These are phyloP conservation scores for Cryptosporidium xiaoi DNA, from an alignment of 169 alveolate species.

Conservation along the genomic window DNA sequence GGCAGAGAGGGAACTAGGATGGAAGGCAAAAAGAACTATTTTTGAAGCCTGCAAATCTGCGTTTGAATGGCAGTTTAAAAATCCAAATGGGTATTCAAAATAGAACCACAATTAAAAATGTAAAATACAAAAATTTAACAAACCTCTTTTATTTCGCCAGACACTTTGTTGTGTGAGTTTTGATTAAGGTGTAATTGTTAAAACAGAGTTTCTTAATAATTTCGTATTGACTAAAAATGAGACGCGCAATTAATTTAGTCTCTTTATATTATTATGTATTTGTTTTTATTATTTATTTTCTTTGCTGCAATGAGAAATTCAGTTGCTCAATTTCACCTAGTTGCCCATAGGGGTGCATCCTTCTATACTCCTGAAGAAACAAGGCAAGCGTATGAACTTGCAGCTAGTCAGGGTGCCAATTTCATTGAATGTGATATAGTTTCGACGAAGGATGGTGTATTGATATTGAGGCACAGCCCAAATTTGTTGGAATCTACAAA, in stretches of 20 bases:
- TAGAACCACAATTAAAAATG: background rate
- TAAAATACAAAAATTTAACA: background rate
- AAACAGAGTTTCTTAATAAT: background rate
- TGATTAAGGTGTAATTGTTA: background rate
- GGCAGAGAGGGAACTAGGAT: conserved; percentile 87
- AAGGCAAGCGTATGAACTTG: conserved; percentile 77
- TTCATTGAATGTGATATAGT: conserved; percentile 82
- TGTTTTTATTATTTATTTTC: background rate
- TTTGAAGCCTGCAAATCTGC: conserved; percentile 75
- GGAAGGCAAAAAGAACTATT: conserved; percentile 84
- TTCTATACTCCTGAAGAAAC: conserved; percentile 83
- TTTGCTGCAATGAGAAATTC: background rate
- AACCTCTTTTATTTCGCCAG: too few species aligned
- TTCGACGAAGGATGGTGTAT: conserved; percentile 79
- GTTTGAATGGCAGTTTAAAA: conserved; percentile 78
- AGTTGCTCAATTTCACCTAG: conserved; percentile 2
- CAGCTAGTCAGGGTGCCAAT: conserved; percentile 79
- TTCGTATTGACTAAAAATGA: background rate
- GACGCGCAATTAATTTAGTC: too few species aligned
- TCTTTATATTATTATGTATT: background rate
- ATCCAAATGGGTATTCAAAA: conserved; percentile 78
- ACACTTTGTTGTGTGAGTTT: too few species aligned
- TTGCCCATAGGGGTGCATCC: conserved; percentile 84
- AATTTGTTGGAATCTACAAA: conserved; percentile 81
- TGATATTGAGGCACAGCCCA: conserved; percentile 81